Evolutionary conservation across 768 basidiomycete genomes (phyloP), one percentile per base, ranked within the genome.

Genomic region (Leccinum rimulosum): DNA sequence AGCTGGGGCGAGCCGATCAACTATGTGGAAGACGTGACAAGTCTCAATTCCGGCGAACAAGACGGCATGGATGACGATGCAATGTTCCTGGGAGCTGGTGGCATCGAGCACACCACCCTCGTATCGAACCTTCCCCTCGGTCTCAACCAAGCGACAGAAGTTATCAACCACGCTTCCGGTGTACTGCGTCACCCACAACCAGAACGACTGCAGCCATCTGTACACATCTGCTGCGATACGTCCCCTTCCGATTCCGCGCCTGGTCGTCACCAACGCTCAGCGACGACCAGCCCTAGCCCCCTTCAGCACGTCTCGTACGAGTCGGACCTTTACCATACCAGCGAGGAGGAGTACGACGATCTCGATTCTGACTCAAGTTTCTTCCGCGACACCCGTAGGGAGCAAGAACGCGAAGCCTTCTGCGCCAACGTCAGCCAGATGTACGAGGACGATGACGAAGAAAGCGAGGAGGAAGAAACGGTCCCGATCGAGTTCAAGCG

Each of bases 1-100:
- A 87, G 85, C 65, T 87, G 86, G 86, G 85, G 84, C 0, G 84
- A 76, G 11, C 69, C 77, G 15, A 76, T 73, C 63, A 79, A 68
- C 67, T 69, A 72, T 63, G 55, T 74, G 65, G 78, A 77, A 49
- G 77, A 79, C 47, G 73, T 78, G 63, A 75, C 69, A 45, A 80
- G 77, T 56, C 60, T 82, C 50, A 76, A 81, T 58, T 79, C 77
- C 14, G 77, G 74, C 31, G 80, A 80, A 27, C 76, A 77, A 43
- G 81, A 77, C 11, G 76, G 74, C 61, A 64, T 77, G 47, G 79
- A 82, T 62, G 81, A 82, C 30, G 81, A 82, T 58, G 80, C 81
- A 35, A 79, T 82, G 65, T 78, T 82, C 33, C 71, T 84, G 36
- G 83, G 82, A 31, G 82, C 81, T 28, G 82, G 77, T 52, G 77